These are phyloP conservation scores for Punica granatum DNA, from an alignment of 345 rosid genomes.

Conservation along the genomic window DNA sequence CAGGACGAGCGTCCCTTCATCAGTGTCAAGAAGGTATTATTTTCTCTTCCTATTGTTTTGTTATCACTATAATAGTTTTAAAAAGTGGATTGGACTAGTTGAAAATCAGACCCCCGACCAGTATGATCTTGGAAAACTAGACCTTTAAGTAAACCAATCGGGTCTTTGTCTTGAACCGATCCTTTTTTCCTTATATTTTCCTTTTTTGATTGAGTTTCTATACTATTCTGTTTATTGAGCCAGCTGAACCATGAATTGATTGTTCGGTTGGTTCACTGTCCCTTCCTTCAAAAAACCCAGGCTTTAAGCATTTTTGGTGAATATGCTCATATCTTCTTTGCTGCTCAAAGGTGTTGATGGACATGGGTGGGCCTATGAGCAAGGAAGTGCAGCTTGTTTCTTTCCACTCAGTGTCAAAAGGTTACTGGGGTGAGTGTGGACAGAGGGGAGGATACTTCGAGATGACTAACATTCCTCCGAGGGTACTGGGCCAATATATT, in stretches of 20 bases:
- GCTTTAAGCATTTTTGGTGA: neutral
- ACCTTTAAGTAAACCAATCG: neutral
- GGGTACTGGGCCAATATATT: constrained; percentile 32
- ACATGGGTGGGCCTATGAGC: constrained; percentile 78
- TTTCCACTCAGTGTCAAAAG: constrained; percentile 96
- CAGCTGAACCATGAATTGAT: neutral
- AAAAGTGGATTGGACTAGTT: neutral
- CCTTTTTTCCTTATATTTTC: neutral
- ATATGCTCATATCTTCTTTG: constrained; percentile 8
- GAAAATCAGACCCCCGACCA: neutral
- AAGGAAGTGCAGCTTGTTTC: constrained; percentile 90
- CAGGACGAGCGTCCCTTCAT: constrained; percentile 95
- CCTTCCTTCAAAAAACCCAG: neutral
- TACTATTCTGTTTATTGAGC: neutral
- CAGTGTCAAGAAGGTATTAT: constrained; percentile 71
- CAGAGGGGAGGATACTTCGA: constrained; percentile 99
- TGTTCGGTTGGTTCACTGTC: neutral
- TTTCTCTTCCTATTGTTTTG: constrained; percentile 8
- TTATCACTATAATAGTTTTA: neutral
- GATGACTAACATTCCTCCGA: constrained; percentile 92
- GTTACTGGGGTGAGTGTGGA: constrained; percentile 99
- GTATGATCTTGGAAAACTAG: neutral
- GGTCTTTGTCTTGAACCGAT: neutral
- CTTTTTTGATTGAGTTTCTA: neutral
- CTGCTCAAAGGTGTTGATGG: constrained; percentile 64